phyloP scores from a whole-genome alignment of 306 rosid species.

The Calophaca sinica region DNA sequence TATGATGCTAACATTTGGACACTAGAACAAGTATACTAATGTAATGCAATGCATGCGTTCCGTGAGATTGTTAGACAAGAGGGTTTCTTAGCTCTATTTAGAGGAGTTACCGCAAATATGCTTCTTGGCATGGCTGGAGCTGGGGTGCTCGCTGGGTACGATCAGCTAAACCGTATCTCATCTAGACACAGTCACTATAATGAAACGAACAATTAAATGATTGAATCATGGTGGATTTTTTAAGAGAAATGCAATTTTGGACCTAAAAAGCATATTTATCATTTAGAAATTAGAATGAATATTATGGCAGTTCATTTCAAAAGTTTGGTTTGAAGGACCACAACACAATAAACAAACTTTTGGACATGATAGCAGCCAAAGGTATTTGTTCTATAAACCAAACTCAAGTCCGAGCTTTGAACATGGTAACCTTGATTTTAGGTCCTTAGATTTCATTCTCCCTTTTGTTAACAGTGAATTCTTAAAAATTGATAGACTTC shows the following conservation, averaged over 20 bases:
- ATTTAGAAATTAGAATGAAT: not conserved
- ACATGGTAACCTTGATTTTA: slow-evolving; percentile 25
- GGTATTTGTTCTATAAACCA: slow-evolving; percentile 10
- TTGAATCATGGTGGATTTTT: slow-evolving; percentile 20
- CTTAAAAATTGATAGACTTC: not conserved
- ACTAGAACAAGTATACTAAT: slow-evolving; percentile 68
- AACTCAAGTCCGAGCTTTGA: slow-evolving; percentile 23
- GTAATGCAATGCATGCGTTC: slow-evolving; percentile 75
- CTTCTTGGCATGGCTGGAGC: slow-evolving; percentile 97
- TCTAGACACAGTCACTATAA: slow-evolving; percentile 46
- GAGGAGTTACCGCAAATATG: slow-evolving; percentile 92
- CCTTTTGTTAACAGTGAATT: slow-evolving; percentile 21
- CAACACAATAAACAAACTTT: slow-evolving; percentile 6
- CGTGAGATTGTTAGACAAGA: slow-evolving; percentile 74
- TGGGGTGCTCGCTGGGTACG: slow-evolving; percentile 93
- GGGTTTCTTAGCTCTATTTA: slow-evolving; percentile 76
- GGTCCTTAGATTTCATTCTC: slow-evolving; percentile 29
- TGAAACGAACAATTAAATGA: slow-evolving; percentile 59
- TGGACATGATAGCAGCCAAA: slow-evolving; percentile 30
- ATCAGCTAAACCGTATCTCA: slow-evolving; percentile 75
- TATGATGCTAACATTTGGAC: slow-evolving; percentile 98
- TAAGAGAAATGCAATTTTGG: slow-evolving; percentile 31
- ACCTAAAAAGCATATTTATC: slow-evolving; percentile 18
- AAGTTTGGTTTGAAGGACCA: slow-evolving; percentile 30
- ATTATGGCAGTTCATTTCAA: slow-evolving; percentile 36